Percentiles rank a stretch among this genome's conserved stretches.
Conservation (phyloP, 495 filamentous ascomycete species). For the Aspergillus egyptiacus region DNA sequence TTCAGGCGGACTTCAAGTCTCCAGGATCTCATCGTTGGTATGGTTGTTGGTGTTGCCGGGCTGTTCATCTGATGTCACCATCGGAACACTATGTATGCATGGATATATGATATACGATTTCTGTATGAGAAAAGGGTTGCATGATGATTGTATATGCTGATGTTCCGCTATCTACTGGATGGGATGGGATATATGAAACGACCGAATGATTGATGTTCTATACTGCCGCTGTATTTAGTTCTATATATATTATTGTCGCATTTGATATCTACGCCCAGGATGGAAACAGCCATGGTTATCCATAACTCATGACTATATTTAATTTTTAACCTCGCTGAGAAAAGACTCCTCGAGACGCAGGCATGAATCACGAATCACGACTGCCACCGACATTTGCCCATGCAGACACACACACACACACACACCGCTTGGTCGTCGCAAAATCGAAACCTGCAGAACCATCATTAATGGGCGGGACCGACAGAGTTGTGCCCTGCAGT, state of each 20-base stretch:
- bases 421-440: slow-evolving; percentile 4
- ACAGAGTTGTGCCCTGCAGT: slow-evolving; percentile 8
- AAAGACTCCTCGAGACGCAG: too few species aligned
- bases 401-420: neutral
- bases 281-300: too few species aligned
- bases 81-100: neutral
- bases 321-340: too few species aligned
- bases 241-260: neutral
- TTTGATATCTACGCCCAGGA: slow-evolving; percentile 3
- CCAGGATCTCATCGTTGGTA: slow-evolving; percentile 37
- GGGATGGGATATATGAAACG: slow-evolving; percentile 14
- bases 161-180: slow-evolving; percentile 5
- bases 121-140: neutral
- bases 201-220: slow-evolving; percentile 11
- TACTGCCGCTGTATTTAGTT: slow-evolving; percentile 7
- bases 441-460: neutral
- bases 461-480: slow-evolving; percentile 1
- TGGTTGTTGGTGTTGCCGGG: slow-evolving; percentile 39
- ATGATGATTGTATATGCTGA: slow-evolving; percentile 7
- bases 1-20: slow-evolving; percentile 29
- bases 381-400: neutral
- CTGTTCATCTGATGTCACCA: slow-evolving; percentile 44
- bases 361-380: too few species aligned
- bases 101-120: slow-evolving; percentile 2
- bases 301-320: too few species aligned